Evolutionary conservation across 2,329 filamentous ascomycete genomes (phyloP).

Genomic region (Alternaria tenuissima): DNA sequence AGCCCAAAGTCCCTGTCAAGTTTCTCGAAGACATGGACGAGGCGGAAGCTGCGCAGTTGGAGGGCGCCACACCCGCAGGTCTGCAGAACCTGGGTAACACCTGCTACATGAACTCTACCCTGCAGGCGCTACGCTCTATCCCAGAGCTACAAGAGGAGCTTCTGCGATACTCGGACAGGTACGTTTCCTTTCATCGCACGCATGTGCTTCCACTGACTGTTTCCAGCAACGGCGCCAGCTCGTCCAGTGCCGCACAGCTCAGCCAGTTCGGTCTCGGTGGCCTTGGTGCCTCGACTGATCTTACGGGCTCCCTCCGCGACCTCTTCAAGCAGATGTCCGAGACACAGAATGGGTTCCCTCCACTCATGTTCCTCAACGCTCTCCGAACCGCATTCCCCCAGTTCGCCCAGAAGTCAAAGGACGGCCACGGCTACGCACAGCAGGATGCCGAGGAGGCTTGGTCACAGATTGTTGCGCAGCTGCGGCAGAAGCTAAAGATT

Average conservation of each 20-base stretch:
- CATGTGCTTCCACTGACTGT: constrained; percentile 19
- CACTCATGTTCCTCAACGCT: constrained; percentile 81
- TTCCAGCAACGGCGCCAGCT: constrained; percentile 38
- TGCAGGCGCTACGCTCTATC: constrained; percentile 88
- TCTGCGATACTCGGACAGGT: constrained; percentile 64
- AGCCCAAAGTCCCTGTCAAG: constrained; percentile 80
- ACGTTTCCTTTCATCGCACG: constrained; percentile 5
- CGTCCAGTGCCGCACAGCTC: constrained; percentile 44
- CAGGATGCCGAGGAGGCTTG: constrained; percentile 99
- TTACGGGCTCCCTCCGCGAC: constrained; percentile 79
- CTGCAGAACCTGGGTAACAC: constrained; percentile 95
- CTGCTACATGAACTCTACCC: constrained; percentile 96
- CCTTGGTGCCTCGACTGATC: constrained; percentile 69
- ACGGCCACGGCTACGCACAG: constrained; percentile 87
- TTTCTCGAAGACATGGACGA: constrained; percentile 99
- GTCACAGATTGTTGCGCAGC: constrained; percentile 89
- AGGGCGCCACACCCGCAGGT: constrained; percentile 86
- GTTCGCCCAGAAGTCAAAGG: constrained; percentile 88
- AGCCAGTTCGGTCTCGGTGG: constrained; percentile 65
- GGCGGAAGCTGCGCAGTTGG: constrained; percentile 83
- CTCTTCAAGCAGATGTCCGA: constrained; percentile 89
- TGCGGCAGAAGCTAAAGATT: constrained; percentile 79
- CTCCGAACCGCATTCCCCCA: constrained; percentile 85
- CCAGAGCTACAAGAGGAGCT: constrained; percentile 89
- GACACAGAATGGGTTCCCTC: constrained; percentile 86